Base-by-base conservation (phyloP, 805 yeast species). In the Kluyveromyces starmeri region DNA sequence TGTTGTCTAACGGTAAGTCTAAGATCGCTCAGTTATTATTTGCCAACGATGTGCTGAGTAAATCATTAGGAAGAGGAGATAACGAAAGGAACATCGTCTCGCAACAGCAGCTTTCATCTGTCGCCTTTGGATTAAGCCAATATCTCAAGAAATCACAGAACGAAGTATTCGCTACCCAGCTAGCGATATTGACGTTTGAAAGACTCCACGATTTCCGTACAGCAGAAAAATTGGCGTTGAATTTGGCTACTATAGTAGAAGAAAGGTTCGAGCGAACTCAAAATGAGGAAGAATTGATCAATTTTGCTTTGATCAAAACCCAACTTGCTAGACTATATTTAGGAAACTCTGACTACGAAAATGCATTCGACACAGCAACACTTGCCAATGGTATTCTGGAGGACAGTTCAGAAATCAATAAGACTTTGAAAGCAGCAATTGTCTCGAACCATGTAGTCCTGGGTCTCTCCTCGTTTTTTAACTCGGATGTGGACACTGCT, bases 391-490 rank as follows among this genome's bases (percentile, higher is more conserved):
- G 71, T 27, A 55, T 78, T 5, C 41, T 73, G 14, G 58, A 62
- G 6, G 71, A 64, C 3, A 61, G 59, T 3, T 59, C 48, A 3
- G 27, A 5, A 21, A 4, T 14, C 11, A 12, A 25, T 11, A 50
- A 55, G 4, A 59, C 53, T 3, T 54, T 51, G 3, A 58, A 43
- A 47, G 53, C 44, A 32, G 54, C 53, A 43, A 58, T 40, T 58
- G 28, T 78, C 18, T 82, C 95, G 0, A 69, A 78, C 9, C 62
- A 77, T 37, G 66, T 84, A 2, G 79, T 80, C 1, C 58, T 75
- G n/a, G 97, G 96, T 0, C 55, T 92, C 17, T 64, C 82, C 0
- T 60, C 68, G 37, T 88, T 76, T 59, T 85, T 83, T 59, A 48
- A 61, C 24, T 69, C 67, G 14, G 71, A 78, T 21, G 75, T 78